Evolutionary conservation across 179 eudicot genomes (phyloP).

Genomic region (Beta corolliflora): DNA sequence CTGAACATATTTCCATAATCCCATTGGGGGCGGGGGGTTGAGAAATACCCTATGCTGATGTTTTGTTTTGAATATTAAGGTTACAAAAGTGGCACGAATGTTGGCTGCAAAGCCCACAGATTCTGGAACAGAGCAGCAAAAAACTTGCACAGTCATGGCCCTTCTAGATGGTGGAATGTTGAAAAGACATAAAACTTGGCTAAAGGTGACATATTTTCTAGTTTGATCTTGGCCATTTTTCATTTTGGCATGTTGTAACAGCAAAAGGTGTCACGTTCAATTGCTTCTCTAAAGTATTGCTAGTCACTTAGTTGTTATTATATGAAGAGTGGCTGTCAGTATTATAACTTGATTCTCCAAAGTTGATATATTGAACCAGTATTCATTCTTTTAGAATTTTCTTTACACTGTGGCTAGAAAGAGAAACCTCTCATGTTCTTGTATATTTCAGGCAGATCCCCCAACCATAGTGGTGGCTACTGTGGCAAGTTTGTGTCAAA

Average conservation of each 20-base stretch:
- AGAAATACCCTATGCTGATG: constrained; percentile 20
- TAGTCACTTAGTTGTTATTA: no score
- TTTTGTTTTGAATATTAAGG: constrained; percentile 43
- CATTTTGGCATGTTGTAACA: neutral
- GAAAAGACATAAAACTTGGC: constrained; percentile 88
- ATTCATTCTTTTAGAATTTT: neutral
- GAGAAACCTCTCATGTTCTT: constrained; percentile 11
- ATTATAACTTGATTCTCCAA: neutral
- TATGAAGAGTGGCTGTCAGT: neutral
- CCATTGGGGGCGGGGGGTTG: neutral
- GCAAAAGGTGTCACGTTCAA: neutral
- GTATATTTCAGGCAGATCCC: constrained; percentile 73
- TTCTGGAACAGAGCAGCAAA: constrained; percentile 46
- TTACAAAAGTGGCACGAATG: constrained; percentile 87
- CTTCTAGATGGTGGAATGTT: constrained; percentile 94
- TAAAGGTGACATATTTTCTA: constrained; percentile 60
- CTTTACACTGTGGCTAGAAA: neutral
- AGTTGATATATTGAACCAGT: neutral
- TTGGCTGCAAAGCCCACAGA: constrained; percentile 62
- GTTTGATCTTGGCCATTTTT: neutral
- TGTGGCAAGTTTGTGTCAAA: constrained; percentile 76
- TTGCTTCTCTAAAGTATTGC: neutral
- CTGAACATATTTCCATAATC: neutral
- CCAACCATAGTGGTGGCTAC: constrained; percentile 90
- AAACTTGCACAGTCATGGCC: constrained; percentile 81